Base-by-base conservation (phyloP, 202 grass and related monocot species). In the Setaria italica region DNA sequence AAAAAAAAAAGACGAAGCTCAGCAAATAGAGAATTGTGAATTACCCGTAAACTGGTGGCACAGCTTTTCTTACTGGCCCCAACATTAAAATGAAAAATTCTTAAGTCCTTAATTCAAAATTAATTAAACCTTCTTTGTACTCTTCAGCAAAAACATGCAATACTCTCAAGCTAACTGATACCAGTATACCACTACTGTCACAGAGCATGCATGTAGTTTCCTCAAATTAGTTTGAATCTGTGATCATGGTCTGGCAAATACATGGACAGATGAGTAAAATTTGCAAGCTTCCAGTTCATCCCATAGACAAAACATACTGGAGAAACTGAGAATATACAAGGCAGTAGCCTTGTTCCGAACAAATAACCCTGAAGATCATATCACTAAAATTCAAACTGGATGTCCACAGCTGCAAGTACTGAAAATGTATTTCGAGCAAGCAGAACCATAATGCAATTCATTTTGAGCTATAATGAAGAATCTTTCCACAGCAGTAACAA, bases 371-470 rank as follows among this genome's bases (percentile, higher is more conserved):
- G 35, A 19, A 14, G 3, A 80, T n/a, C 2, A 13, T 37, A 57
- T 4, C 9, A 48, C 19, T 58, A 81, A 39, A 33, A 59, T 72
- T 58, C 71, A 82, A 20, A 68, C 33, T 34, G 60, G 21, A 53
- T 53, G 10, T 11, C 20, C 9, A 11, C 30, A 35, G 45, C 10
- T 11, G 9, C 16, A 67, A 84, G 53, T 83, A 73, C 39, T 59
- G 15, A 25, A 34, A 59, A 34, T 67, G 19, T 46, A 43, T 19
- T 56, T 48, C 57, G 20, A 80, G n/a, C 30, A 78, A 78, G 51
- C 57, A 82, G 19, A 79, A 90, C n/a, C 41, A 86, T 34, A 71
- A n/a, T 67, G 48, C 8, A 32, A 41, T 41, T 42, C 37, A 74
- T 69, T 68, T 29, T 30, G 55, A 76, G 53, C n/a, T 67, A 68